Conservation (phyloP, 164 flowering plant genomes). For the Sedum album region DNA sequence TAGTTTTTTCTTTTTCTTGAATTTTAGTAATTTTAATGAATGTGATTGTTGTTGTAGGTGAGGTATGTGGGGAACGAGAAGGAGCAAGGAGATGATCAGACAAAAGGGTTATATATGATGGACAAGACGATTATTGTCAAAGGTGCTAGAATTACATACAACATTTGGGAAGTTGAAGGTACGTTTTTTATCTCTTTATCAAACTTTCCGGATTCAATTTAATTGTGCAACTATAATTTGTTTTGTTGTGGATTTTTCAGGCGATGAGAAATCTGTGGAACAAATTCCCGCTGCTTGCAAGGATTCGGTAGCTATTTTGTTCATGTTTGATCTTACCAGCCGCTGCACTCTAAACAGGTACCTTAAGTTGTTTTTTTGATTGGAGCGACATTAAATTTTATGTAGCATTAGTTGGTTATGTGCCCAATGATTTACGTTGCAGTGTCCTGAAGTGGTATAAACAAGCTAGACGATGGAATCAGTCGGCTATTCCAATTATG, state of each 20-base stretch:
- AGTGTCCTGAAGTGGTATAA: constrained; percentile 35
- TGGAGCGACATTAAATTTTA: background rate
- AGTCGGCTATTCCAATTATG: constrained; percentile 34
- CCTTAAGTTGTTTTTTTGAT: too few species aligned
- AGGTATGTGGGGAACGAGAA: constrained; percentile 31
- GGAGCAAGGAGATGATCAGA: constrained; percentile 10
- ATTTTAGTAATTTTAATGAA: too few species aligned
- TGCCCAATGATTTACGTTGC: constrained; percentile 12
- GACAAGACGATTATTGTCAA: constrained; percentile 26
- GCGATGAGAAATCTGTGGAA: constrained; percentile 21
- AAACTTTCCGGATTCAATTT: background rate
- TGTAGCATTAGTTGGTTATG: background rate
- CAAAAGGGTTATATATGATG: constrained; percentile 19
- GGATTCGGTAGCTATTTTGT: constrained; percentile 34
- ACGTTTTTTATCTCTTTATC: background rate
- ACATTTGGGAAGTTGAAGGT: constrained; percentile 43
- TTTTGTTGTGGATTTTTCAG: constrained; percentile 14
- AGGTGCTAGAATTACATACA: constrained; percentile 31
- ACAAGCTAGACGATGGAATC: constrained; percentile 34
- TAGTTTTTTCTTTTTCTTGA: too few species aligned
- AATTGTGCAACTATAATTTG: background rate
- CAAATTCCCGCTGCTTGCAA: constrained; percentile 32
- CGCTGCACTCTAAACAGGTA: constrained; percentile 36
- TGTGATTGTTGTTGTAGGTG: constrained; percentile 15
- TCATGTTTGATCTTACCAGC: constrained; percentile 47